Conservation (phyloP, 2,329 filamentous ascomycete genomes). For the Exophiala aquamarina region DNA sequence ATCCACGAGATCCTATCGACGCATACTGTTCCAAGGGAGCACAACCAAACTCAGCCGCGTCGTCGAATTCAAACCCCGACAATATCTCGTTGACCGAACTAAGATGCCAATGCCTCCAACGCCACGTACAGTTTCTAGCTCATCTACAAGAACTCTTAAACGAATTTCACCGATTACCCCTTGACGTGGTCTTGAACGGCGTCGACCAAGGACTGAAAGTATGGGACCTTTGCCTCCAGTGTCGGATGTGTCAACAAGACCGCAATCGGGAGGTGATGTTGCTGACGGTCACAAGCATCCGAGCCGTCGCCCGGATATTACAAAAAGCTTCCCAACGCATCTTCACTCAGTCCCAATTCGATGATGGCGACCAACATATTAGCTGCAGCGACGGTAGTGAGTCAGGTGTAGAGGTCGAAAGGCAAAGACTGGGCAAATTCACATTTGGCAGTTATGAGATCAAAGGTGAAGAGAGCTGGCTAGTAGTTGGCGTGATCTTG, state of each 20-base stretch:
- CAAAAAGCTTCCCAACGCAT: conserved; percentile 1
- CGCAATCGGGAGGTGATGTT: conserved; percentile 1
- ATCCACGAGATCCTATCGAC: background rate
- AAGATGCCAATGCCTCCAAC: conserved; percentile 1
- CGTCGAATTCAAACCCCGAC: background rate
- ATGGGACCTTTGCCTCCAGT: conserved; percentile 2
- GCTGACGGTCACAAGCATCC: background rate
- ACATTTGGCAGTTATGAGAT: conserved; percentile 2
- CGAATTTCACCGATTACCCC: background rate
- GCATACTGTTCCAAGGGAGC: background rate
- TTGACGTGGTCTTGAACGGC: conserved; percentile 1
- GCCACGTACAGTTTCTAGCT: conserved; percentile 1
- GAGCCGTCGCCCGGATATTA: conserved; percentile 1
- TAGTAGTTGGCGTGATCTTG: background rate
- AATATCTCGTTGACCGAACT: background rate
- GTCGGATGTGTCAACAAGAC: conserved; percentile 3
- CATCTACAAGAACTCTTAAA: conserved; percentile 4
- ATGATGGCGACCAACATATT: background rate
- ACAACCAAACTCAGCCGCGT: background rate
- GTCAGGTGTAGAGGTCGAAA: background rate
- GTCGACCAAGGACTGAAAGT: conserved; percentile 3
- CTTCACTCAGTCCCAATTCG: background rate
- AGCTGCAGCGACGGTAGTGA: background rate
- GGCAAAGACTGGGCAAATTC: background rate
- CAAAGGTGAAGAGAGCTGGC: conserved; percentile 1